phyloP scores from a whole-genome alignment of 2,329 filamentous ascomycete genomes.

The Pseudogymnoascus sp. region DNA sequence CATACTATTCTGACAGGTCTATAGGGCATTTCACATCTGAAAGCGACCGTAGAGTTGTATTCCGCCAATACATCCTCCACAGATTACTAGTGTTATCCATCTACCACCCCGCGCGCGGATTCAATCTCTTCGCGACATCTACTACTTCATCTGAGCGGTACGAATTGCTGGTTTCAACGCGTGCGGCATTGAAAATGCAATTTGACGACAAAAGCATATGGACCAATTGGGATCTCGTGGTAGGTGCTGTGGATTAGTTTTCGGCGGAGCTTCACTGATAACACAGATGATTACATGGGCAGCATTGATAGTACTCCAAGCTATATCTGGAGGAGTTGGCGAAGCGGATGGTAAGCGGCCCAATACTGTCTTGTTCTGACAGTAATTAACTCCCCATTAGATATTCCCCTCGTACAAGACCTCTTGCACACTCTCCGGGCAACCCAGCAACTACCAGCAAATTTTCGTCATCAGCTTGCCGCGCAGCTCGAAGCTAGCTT shows the following conservation, averaged over 20 bases:
- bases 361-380: background rate
- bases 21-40: slow-evolving; percentile 27
- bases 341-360: slow-evolving; percentile 30
- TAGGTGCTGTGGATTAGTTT: slow-evolving; percentile 3
- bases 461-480: slow-evolving; percentile 20
- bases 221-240: slow-evolving; percentile 37
- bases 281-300: slow-evolving; percentile 36
- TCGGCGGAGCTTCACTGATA: background rate
- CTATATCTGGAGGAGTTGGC: slow-evolving; percentile 33
- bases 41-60: slow-evolving; percentile 30
- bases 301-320: slow-evolving; percentile 36
- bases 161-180: slow-evolving; percentile 34
- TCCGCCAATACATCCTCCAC: slow-evolving; percentile 36
- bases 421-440: slow-evolving; percentile 21
- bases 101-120: slow-evolving; percentile 35
- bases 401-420: slow-evolving; percentile 21
- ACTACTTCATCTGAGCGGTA: slow-evolving; percentile 34
- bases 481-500: slow-evolving; percentile 20
- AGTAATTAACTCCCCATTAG: slow-evolving; percentile 12
- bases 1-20: background rate
- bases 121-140: slow-evolving; percentile 33
- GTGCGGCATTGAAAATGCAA: slow-evolving; percentile 34
- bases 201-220: slow-evolving; percentile 35
- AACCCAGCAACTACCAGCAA: slow-evolving; percentile 19
- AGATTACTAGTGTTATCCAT: slow-evolving; percentile 36